phyloP scores from a whole-genome alignment of 352 stramenopile species.

The Globisporangium abappressorium region DNA sequence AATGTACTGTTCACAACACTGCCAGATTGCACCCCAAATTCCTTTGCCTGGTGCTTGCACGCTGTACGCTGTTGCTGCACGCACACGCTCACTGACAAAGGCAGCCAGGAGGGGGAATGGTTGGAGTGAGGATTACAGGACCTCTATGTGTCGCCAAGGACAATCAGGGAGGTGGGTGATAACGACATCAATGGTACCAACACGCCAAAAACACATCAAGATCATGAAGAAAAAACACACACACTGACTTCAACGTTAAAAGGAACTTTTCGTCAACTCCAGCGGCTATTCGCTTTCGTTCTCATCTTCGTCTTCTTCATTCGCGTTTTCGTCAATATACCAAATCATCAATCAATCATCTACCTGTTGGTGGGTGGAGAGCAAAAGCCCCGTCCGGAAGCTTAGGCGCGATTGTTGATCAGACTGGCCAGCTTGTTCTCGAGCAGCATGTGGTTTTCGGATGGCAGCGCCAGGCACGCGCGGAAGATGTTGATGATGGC shows the following conservation, averaged over 20 bases:
- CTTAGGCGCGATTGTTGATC: slow-evolving; percentile 67
- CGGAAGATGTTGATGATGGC: slow-evolving; percentile 98
- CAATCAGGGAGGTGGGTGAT: background rate
- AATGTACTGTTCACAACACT: too few species aligned
- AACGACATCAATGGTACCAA: background rate
- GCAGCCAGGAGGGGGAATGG: background rate
- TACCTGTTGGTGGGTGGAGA: background rate
- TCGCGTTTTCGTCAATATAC: slow-evolving; percentile 6
- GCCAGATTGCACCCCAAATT: too few species aligned
- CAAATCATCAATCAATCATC: slow-evolving; percentile 7
- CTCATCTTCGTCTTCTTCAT: too few species aligned
- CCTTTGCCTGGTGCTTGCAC: too few species aligned
- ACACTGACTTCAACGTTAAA: slow-evolving; percentile 7
- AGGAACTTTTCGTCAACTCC: background rate
- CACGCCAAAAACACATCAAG: background rate
- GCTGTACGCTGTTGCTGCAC: too few species aligned
- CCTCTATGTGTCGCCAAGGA: background rate
- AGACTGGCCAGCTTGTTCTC: slow-evolving; percentile 93
- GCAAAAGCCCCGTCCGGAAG: too few species aligned
- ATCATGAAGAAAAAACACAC: background rate
- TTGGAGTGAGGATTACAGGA: background rate
- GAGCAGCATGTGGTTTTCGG: slow-evolving; percentile 98
- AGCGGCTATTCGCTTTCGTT: background rate
- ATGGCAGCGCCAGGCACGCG: slow-evolving; percentile 94
- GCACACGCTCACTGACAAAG: too few species aligned